These are phyloP conservation scores for Trebouxia sp. DNA, from an alignment of 139 green algal species.

Conservation along the genomic window DNA sequence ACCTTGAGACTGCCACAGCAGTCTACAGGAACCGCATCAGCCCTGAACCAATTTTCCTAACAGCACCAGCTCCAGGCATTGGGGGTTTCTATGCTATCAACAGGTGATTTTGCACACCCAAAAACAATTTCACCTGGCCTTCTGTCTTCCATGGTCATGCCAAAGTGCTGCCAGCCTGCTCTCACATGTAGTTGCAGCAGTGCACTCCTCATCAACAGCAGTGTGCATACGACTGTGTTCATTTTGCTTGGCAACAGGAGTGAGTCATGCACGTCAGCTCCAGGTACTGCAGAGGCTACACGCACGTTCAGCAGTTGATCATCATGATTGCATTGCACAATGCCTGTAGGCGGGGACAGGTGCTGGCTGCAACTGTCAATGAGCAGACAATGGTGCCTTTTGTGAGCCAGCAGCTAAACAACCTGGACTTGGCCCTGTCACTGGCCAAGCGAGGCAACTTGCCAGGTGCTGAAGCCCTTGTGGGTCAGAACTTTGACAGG, in stretches of 20 bases:
- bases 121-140: no score
- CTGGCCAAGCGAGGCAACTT: conserved; percentile 93
- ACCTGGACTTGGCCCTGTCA: conserved; percentile 92
- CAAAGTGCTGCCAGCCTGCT: neutral
- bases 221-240: no score
- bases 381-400: conserved; percentile 94
- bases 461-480: conserved; percentile 91
- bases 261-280: no score
- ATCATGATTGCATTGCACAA: no score
- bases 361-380: conserved; percentile 92
- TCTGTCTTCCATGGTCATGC: neutral
- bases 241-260: no score
- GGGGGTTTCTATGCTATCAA: conserved; percentile 96
- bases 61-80: conserved; percentile 60
- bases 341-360: conserved; percentile 76
- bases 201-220: no score
- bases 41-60: conserved; percentile 96
- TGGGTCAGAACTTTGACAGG: conserved; percentile 94
- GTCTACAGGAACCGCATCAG: conserved; percentile 97
- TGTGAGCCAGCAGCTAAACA: conserved; percentile 92
- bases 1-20: conserved; percentile 93
- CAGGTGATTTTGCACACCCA: conserved; percentile 60
- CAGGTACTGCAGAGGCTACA: no score
- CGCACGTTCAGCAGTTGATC: no score
- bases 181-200: no score